phyloP scores from a whole-genome alignment of 176 grass and related monocot genomes.

The Aegilops sharonensis region DNA sequence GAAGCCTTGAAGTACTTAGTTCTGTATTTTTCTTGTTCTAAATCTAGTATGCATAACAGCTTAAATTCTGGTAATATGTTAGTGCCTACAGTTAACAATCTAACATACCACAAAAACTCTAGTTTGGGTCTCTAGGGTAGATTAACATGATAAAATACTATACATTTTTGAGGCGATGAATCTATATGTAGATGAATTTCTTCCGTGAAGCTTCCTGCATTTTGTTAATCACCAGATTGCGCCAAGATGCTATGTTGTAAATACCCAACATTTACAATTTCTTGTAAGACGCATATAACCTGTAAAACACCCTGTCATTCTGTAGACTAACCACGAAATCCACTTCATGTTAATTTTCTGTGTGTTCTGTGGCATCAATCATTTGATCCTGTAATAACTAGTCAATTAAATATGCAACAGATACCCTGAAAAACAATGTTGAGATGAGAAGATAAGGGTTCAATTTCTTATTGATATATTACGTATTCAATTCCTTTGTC shows the following conservation, averaged over 20 bases:
- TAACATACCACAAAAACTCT: background rate
- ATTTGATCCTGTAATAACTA: constrained; percentile 1
- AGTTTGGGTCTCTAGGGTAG: constrained; percentile 3
- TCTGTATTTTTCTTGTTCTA: background rate
- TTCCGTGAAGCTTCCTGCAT: constrained; percentile 10
- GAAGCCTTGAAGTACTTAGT: constrained; percentile 6
- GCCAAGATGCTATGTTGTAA: background rate
- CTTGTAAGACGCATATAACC: background rate
- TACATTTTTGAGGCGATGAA: constrained; percentile 1
- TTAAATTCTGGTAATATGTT: constrained; percentile 23
- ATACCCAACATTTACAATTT: background rate
- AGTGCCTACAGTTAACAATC: background rate
- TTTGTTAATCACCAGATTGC: constrained; percentile 4
- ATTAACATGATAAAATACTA: background rate
- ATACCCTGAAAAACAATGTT: background rate
- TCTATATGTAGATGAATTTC: background rate
- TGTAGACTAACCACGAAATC: background rate
- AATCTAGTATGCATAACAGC: background rate
- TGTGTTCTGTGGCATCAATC: background rate
- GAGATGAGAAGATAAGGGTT: background rate
- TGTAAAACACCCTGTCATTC: background rate
- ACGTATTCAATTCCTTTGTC: background rate
- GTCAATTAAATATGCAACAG: constrained; percentile 14
- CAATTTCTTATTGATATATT: background rate
- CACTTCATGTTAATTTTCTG: background rate